Base-by-base conservation (phyloP, 1,139 yeast species). In the Pichia terricola region DNA sequence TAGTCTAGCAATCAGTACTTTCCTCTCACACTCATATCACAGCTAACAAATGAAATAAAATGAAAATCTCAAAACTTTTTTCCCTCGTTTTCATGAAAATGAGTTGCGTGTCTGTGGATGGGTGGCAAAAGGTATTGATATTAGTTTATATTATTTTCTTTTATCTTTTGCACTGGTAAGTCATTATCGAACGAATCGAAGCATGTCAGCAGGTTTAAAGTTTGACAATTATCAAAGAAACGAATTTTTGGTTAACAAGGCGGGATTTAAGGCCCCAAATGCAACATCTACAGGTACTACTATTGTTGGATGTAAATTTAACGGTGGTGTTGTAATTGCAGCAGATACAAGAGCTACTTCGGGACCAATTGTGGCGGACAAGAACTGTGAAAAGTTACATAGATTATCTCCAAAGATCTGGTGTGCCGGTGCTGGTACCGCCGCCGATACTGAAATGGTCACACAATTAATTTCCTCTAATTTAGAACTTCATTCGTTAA, bases 391-490 rank as follows among this genome's bases (percentile, higher is more conserved):
- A 62, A 91, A 91, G 67, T 72, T 91, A 53, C 98, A 91, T 67
- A 71, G 95, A 57, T 76, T 91, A 56, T 77, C 96, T 3, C 96
- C 98, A 10, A 77, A 75, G 61, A 91, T 91, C 60, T 91, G 98
- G 98, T 91, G 97, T 77, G 96, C 96, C 44, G 98, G 98, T 57
- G 98, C 98, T 4, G 98, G 98, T 64, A 91, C 98, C 25, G 98
- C 98, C 39, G 98, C 98, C n/a, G 98, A 91, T 63, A 91, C 96
- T 9, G 97, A 91, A 63, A 83, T 84, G 85, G 95, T 86, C 30
- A 91, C 98, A 5, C 95, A 87, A 64, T 73, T 91, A 61, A 88
- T 88, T 56, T 79, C 89, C 31, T 86, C 95, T 41, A 89, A 89
- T 63, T 70, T 91, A 54, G 98, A 91, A 65, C 70, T 91, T 53